phyloP scores from a whole-genome alignment of 495 filamentous ascomycete genomes.

The Penicillium ochrochloron region DNA sequence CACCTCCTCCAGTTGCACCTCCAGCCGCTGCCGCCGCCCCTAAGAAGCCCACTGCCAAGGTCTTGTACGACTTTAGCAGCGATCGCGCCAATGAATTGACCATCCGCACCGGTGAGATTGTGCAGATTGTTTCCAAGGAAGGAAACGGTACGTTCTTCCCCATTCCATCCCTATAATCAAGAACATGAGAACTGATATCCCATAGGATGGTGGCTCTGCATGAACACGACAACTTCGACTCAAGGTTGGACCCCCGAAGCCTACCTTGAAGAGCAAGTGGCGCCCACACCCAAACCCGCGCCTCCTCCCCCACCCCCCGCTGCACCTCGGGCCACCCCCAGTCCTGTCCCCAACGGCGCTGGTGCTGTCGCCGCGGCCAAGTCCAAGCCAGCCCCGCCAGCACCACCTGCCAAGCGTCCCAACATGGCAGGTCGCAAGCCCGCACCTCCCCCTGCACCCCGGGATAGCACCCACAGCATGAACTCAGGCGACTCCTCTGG shows the following conservation, averaged over 20 bases:
- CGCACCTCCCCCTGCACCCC: constrained; percentile 61
- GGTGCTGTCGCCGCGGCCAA: constrained; percentile 57
- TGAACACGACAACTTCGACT: constrained; percentile 60
- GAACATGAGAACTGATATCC: constrained; percentile 31
- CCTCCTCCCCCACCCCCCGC: constrained; percentile 66
- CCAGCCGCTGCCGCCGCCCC: constrained; percentile 64
- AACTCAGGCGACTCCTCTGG: constrained; percentile 64
- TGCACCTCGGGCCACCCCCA: constrained; percentile 51
- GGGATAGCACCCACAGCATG: constrained; percentile 76
- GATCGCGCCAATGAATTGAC: constrained; percentile 79
- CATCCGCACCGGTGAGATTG: constrained; percentile 73
- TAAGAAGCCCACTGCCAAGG: constrained; percentile 78
- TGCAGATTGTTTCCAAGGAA: constrained; percentile 88
- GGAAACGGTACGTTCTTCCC: constrained; percentile 71
- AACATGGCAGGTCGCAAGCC: constrained; percentile 67
- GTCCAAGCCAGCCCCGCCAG: constrained; percentile 75
- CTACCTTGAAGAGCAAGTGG: constrained; percentile 78
- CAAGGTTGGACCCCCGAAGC: constrained; percentile 94
- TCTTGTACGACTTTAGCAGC: constrained; percentile 85
- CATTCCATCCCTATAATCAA: neutral
- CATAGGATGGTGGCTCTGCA: constrained; percentile 93
- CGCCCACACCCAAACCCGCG: constrained; percentile 52
- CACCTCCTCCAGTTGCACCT: constrained; percentile 70
- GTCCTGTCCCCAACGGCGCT: constrained; percentile 53
- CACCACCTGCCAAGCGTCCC: constrained; percentile 88